phyloP scores from a whole-genome alignment of 2,329 filamentous ascomycete species.

The Aspergillus hiratsukae region DNA sequence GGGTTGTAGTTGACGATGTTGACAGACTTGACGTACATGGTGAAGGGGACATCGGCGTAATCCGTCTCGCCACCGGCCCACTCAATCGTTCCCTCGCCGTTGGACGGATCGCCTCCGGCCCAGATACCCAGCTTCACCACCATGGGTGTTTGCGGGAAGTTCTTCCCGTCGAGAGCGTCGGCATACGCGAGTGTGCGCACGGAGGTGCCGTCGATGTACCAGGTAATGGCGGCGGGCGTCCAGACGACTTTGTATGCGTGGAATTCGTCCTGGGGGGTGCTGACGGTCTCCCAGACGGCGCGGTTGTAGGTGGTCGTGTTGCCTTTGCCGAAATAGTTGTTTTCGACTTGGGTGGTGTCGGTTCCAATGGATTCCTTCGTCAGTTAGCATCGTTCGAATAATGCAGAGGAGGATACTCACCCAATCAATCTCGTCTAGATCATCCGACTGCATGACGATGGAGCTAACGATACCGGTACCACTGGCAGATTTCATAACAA shows the following conservation, averaged over 20 bases:
- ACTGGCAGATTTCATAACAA: constrained; percentile 78
- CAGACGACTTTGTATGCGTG: constrained; percentile 56
- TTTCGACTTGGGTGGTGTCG: constrained; percentile 51
- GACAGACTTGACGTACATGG: constrained; percentile 66
- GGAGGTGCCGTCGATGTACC: constrained; percentile 58
- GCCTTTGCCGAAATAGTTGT: constrained; percentile 96
- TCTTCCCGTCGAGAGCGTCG: constrained; percentile 54
- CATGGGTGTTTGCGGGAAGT: constrained; percentile 71
- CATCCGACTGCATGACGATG: constrained; percentile 82
- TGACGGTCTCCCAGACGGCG: constrained; percentile 67
- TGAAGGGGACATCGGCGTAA: constrained; percentile 62
- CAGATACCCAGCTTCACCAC: constrained; percentile 65
- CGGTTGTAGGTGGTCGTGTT: constrained; percentile 74
- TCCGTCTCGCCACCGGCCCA: constrained; percentile 69
- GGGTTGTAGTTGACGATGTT: constrained; percentile 55
- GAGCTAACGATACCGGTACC: constrained; percentile 93
- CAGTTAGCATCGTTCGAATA: constrained; percentile 45
- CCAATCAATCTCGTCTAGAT: constrained; percentile 92
- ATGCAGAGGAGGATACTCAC: constrained; percentile 66
- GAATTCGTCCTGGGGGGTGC: constrained; percentile 50
- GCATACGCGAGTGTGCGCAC: constrained; percentile 59
- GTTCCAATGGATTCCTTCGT: constrained; percentile 35
- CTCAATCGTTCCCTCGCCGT: constrained; percentile 50
- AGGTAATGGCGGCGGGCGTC: constrained; percentile 59
- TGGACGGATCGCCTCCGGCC: constrained; percentile 55